Evolutionary conservation across 768 basidiomycete species (phyloP).

Genomic region (Pleurotus platypus): DNA sequence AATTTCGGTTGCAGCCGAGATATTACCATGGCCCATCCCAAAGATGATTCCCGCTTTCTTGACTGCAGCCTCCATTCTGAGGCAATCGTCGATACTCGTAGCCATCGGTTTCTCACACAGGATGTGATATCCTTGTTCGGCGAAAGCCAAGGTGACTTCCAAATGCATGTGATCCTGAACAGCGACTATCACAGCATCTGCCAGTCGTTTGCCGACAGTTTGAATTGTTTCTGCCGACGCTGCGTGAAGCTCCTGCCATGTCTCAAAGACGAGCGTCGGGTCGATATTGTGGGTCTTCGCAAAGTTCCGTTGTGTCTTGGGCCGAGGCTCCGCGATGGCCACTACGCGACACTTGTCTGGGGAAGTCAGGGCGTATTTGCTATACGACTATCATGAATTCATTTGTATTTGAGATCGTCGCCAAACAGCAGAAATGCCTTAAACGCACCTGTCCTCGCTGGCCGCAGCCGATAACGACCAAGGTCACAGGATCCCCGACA

Average conservation of each 20-base stretch:
- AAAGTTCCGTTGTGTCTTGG: slow-evolving; percentile 57
- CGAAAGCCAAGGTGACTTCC: slow-evolving; percentile 72
- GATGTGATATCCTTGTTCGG: slow-evolving; percentile 81
- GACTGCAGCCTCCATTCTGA: slow-evolving; percentile 71
- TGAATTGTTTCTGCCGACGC: slow-evolving; percentile 66
- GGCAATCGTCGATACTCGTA: slow-evolving; percentile 65
- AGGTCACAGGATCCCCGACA: slow-evolving; percentile 46
- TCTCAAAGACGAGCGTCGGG: slow-evolving; percentile 61
- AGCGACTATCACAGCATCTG: slow-evolving; percentile 78
- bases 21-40: slow-evolving; percentile 82
- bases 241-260: slow-evolving; percentile 67
- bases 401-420: background rate
- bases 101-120: slow-evolving; percentile 95
- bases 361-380: slow-evolving; percentile 52
- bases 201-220: slow-evolving; percentile 65
- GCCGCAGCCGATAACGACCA: slow-evolving; percentile 81
- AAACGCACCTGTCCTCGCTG: slow-evolving; percentile 68
- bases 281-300: slow-evolving; percentile 58
- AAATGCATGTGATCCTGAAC: slow-evolving; percentile 81
- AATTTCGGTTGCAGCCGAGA: background rate
- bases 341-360: slow-evolving; percentile 74
- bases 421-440: background rate
- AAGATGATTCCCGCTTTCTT: slow-evolving; percentile 71
- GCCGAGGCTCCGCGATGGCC: slow-evolving; percentile 81
- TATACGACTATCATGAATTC: slow-evolving; percentile 46